A percentile compares a stretch with the other conserved stretches of the same genome.
These are phyloP conservation scores for Wilcoxina mikolae DNA, from an alignment of 495 filamentous ascomycete species.

Conservation along the genomic window DNA sequence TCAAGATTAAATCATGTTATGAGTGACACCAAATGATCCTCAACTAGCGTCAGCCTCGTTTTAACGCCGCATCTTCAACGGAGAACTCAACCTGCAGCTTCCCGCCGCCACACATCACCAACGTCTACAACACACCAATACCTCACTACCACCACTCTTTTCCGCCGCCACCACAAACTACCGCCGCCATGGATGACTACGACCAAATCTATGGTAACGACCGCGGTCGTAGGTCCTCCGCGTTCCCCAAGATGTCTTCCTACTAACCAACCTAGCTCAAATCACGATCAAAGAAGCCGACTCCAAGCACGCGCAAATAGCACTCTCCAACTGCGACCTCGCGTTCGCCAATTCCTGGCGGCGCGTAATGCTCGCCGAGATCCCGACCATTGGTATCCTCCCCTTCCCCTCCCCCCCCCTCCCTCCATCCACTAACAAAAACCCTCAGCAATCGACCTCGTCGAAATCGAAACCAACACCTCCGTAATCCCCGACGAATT, in stretches of 20 bases:
- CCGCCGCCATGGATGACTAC: conserved; percentile 22
- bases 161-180: neutral
- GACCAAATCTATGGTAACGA: conserved; percentile 27
- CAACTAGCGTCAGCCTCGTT: too few species aligned
- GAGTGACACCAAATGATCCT: too few species aligned
- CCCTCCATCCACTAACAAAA: neutral
- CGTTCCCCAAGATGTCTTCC: neutral
- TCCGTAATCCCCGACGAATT: conserved; percentile 93
- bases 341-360: conserved; percentile 72
- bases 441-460: conserved; percentile 62
- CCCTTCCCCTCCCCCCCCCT: neutral
- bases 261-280: conserved; percentile 21
- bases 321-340: conserved; percentile 29
- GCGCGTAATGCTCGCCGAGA: conserved; percentile 81
- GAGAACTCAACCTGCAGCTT: neutral
- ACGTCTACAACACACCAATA: neutral
- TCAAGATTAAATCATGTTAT: too few species aligned
- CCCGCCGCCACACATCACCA: neutral
- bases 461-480: conserved; percentile 84
- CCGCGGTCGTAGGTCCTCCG: conserved; percentile 22
- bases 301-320: conserved; percentile 24
- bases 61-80: too few species aligned
- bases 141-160: neutral
- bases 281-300: conserved; percentile 28
- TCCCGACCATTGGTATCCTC: conserved; percentile 55